Percentiles rank a stretch among this genome's conserved stretches.
phyloP scores from a whole-genome alignment of 345 rosid genomes.

The Arabis alpina region DNA sequence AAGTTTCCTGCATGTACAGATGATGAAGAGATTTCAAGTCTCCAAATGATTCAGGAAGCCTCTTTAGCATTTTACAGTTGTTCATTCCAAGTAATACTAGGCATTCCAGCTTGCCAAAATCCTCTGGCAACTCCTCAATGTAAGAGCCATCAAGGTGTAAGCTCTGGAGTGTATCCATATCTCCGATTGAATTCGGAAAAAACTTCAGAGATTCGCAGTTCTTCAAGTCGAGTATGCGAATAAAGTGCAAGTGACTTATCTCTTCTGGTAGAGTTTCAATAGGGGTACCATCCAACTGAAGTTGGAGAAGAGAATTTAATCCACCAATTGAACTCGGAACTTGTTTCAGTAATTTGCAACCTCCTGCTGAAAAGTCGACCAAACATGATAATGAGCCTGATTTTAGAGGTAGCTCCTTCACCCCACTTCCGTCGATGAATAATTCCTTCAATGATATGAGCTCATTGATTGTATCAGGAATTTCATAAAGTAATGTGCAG shows the following conservation, averaged over 20 bases:
- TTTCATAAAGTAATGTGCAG: conserved; percentile 22
- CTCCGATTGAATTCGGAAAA: conserved; percentile 27
- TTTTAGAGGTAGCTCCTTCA: conserved; percentile 28
- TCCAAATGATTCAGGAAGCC: conserved; percentile 22
- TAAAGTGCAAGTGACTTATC: conserved; percentile 25
- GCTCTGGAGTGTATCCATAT: conserved; percentile 33
- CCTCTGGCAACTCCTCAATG: conserved; percentile 35
- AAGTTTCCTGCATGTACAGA: conserved; percentile 24
- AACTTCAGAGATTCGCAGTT: conserved; percentile 26
- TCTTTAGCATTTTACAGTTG: conserved; percentile 28
- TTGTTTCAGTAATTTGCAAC: conserved; percentile 21
- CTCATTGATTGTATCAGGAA: conserved; percentile 28
- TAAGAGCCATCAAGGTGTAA: conserved; percentile 28
- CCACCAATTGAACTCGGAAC: conserved; percentile 38
- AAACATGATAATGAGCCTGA: conserved; percentile 16
- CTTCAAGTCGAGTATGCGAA: conserved; percentile 20
- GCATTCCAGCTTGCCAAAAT: conserved; percentile 35
- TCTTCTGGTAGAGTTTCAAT: conserved; percentile 33
- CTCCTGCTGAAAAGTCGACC: conserved; percentile 30
- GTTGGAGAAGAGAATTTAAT: conserved; percentile 32
- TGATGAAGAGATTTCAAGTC: conserved; percentile 29
- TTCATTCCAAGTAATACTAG: conserved; percentile 15
- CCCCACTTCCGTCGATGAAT: conserved; percentile 26
- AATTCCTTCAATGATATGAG: conserved; percentile 32
- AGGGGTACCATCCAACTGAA: conserved; percentile 27